These are phyloP conservation scores for Alternaria hordeiaustralica DNA, from an alignment of 2,329 filamentous ascomycete genomes.

Conservation along the genomic window DNA sequence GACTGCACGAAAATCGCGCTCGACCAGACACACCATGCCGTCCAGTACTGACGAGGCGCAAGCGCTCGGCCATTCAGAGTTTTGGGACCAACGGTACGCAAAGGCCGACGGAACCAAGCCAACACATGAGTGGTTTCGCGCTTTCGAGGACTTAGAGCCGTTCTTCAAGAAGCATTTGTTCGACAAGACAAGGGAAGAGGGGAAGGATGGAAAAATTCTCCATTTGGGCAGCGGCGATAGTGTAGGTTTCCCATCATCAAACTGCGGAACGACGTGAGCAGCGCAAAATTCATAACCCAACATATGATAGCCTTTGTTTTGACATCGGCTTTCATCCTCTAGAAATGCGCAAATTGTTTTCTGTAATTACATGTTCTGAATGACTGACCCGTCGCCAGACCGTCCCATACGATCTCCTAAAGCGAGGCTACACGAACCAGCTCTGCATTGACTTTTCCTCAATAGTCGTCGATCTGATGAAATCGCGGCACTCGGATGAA, in stretches of 20 bases:
- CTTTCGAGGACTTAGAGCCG: conserved; percentile 55
- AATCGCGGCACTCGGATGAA: conserved; percentile 48
- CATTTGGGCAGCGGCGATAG: conserved; percentile 66
- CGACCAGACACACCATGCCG: neutral
- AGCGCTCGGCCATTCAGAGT: conserved; percentile 32
- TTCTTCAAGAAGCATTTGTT: conserved; percentile 58
- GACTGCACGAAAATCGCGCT: neutral
- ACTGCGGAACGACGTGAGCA: neutral
- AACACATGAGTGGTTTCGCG: conserved; percentile 63
- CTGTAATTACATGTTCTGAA: neutral
- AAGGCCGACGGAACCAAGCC: conserved; percentile 44
- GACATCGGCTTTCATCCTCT: too few relatives aligned
- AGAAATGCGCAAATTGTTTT: too few relatives aligned
- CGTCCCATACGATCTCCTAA: conserved; percentile 58
- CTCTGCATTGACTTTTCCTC: conserved; percentile 64
- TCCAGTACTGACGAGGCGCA: conserved; percentile 13
- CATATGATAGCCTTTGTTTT: too few relatives aligned
- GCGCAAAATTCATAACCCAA: too few relatives aligned
- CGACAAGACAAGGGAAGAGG: conserved; percentile 29
- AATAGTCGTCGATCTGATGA: conserved; percentile 62
- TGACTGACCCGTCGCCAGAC: conserved; percentile 48
- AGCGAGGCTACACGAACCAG: conserved; percentile 59
- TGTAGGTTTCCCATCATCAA: conserved; percentile 42
- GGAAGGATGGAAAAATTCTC: conserved; percentile 53
- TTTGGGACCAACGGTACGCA: conserved; percentile 60